A percentile compares a stretch with the other conserved stretches of the same genome.
These are phyloP conservation scores for Pyrenula aspistea DNA, from an alignment of 495 filamentous ascomycete genomes.

Conservation along the genomic window DNA sequence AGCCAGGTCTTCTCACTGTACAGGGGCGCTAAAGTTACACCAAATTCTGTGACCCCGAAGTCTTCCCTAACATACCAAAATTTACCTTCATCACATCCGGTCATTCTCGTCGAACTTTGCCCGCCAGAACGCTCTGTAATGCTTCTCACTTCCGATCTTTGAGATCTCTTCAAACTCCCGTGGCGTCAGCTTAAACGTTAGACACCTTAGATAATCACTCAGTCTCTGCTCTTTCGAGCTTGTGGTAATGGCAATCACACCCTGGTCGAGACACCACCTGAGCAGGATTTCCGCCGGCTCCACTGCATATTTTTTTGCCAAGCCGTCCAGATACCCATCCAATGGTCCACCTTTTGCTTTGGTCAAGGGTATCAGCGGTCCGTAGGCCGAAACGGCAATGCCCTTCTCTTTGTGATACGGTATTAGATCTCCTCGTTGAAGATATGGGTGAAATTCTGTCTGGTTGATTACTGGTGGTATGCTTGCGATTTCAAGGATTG, in stretches of 20 bases:
- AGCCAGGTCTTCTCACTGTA: too few species aligned
- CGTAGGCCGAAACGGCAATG: conserved; percentile 63
- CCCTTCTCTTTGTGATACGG: conserved; percentile 49
- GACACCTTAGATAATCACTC: conserved; percentile 44
- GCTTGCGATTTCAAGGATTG: conserved; percentile 51
- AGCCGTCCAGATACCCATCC: conserved; percentile 41
- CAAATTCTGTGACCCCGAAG: too few species aligned
- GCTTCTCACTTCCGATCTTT: conserved; percentile 47
- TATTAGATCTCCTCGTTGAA: conserved; percentile 62
- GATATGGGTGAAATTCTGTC: conserved; percentile 81
- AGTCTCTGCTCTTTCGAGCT: conserved; percentile 61
- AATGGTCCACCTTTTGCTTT: conserved; percentile 57
- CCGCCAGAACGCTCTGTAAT: conserved; percentile 58
- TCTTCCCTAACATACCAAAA: too few species aligned
- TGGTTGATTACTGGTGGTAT: conserved; percentile 65
- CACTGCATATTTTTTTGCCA: conserved; percentile 73
- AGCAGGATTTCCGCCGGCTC: conserved; percentile 54
- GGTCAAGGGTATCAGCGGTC: conserved; percentile 50
- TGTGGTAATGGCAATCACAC: conserved; percentile 65
- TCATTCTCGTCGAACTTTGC: too few species aligned
- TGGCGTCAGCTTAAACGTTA: conserved; percentile 62
- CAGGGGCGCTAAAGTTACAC: too few species aligned
- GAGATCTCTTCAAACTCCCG: conserved; percentile 58
- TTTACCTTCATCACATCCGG: too few species aligned
- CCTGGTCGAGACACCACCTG: conserved; percentile 73